A percentile compares a stretch with the other conserved stretches of the same genome.
Evolutionary conservation across 169 alveolate species (phyloP).

Genomic region (Plasmodium billcollinsi): DNA sequence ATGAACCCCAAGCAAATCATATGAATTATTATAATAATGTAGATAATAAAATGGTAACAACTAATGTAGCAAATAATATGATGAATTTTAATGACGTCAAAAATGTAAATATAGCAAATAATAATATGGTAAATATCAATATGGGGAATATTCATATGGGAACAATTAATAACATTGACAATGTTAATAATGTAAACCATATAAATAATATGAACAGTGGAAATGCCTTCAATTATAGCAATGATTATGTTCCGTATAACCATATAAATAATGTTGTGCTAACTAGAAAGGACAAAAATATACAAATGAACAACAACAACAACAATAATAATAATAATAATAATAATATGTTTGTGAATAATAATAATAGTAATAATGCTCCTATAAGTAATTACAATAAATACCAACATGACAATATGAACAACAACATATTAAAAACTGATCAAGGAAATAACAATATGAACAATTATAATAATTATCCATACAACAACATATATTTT

Average conservation of each 20-base stretch:
- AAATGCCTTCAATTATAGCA: not conserved
- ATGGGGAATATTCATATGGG: not conserved
- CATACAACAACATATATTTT: not conserved
- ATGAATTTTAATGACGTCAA: not conserved
- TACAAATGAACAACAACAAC: not conserved
- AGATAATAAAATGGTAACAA: not conserved
- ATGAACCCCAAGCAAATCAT: not conserved
- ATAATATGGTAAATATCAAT: not conserved
- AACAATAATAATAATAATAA: not conserved
- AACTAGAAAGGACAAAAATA: not conserved
- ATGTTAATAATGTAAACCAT: not conserved
- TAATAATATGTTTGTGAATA: not conserved
- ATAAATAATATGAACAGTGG: slow-evolving; percentile 9
- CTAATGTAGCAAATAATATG: not conserved
- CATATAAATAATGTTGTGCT: slow-evolving; percentile 8
- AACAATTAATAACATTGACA: not conserved
- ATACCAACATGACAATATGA: not conserved
- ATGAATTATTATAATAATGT: not conserved
- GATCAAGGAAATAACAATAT: slow-evolving; percentile 7
- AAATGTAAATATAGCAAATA: not conserved
- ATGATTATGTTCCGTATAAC: slow-evolving; percentile 6
- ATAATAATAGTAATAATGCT: slow-evolving; percentile 4
- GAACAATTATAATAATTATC: not conserved
- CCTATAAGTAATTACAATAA: not conserved
- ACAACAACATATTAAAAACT: slow-evolving; percentile 5